A percentile compares a stretch with the other conserved stretches of the same genome.
These are phyloP conservation scores for Pseudocercospora fuligena DNA, from an alignment of 2,329 filamentous ascomycete genomes.

Conservation along the genomic window DNA sequence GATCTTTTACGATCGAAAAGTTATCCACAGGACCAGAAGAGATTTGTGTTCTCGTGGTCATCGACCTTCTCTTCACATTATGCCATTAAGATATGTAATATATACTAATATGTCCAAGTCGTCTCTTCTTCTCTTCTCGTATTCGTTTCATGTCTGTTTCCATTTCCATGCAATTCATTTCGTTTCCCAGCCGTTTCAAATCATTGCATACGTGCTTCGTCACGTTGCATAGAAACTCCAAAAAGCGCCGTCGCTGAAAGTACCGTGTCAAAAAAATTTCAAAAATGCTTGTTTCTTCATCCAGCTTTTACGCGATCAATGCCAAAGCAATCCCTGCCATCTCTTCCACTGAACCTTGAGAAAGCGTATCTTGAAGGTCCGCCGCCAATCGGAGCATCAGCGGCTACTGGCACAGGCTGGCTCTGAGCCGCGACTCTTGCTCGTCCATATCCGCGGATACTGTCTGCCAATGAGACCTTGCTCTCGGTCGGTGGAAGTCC, in stretches of 20 bases:
- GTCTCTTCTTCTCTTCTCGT: neutral
- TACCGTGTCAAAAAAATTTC: neutral
- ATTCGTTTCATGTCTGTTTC: neutral
- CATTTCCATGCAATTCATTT: neutral
- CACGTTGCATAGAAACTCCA: neutral
- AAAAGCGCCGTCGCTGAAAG: constrained; percentile 1
- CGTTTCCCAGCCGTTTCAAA: neutral
- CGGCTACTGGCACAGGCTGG: neutral
- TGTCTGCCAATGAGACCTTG: constrained; percentile 39
- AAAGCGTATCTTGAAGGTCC: constrained; percentile 56
- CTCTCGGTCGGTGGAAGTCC: constrained; percentile 27
- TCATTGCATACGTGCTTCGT: neutral
- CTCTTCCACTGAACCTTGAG: constrained; percentile 61
- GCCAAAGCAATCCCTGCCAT: constrained; percentile 64
- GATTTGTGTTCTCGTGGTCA: too few species aligned
- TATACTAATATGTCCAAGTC: neutral
- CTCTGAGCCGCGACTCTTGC: constrained; percentile 28
- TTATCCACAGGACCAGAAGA: too few species aligned
- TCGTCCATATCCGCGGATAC: constrained; percentile 39
- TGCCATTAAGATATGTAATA: too few species aligned
- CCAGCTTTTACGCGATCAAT: constrained; percentile 58
- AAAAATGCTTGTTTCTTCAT: neutral
- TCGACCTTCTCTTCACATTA: too few species aligned
- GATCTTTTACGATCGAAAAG: too few species aligned
- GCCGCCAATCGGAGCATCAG: constrained; percentile 2